Evolutionary conservation across 805 yeast species (phyloP), one percentile per base, ranked within the genome.

Genomic region (Naumovozyma dairenensis): DNA sequence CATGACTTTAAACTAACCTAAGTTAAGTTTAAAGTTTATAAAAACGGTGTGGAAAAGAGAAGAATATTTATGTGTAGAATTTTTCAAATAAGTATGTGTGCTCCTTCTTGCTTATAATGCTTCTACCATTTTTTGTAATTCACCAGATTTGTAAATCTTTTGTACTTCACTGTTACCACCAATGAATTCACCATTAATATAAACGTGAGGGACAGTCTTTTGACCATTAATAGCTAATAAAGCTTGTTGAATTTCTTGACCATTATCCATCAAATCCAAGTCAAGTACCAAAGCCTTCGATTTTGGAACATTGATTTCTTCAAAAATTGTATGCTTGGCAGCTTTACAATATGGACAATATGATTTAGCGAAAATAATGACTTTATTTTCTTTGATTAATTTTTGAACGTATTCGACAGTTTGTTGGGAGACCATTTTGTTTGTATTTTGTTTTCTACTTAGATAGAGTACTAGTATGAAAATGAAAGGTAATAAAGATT

Each of bases 101-200:
- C n/a, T n/a, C n/a, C n/a, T n/a, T n/a, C n/a, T n/a, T n/a, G 26
- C 26, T 12, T 10, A 24, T 6, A 24, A 5, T 8, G 26, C 14
- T 8, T 7, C 36, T 35, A 64, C 45, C 34, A 62, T 35, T 14
- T 38, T 47, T 39, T 67, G 70, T 51, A 84, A 71, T 59, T 75
- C 54, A 47, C 80, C 89, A 30, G 59, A 49, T 18, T 76, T 67
- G 45, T 71, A 66, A 58, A 87, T 71, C 34, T 72, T 68, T 62
- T 85, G 94, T 44, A 89, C 66, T 48, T 85, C 95, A 25, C 89
- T 79, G 72, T 85, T 84, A 42, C 97, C 98, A 40, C 98, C 98
- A 51, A 89, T 74, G 66, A 85, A 95, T 63, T 86, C 72, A 40
- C 94, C 94, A 32, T 69, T 77, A 55, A 89, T 84, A 65, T 80